Evolutionary conservation across 106 monocot genomes (phyloP), one percentile per base, ranked within the genome.

Genomic region (Platanthera zijinensis): DNA sequence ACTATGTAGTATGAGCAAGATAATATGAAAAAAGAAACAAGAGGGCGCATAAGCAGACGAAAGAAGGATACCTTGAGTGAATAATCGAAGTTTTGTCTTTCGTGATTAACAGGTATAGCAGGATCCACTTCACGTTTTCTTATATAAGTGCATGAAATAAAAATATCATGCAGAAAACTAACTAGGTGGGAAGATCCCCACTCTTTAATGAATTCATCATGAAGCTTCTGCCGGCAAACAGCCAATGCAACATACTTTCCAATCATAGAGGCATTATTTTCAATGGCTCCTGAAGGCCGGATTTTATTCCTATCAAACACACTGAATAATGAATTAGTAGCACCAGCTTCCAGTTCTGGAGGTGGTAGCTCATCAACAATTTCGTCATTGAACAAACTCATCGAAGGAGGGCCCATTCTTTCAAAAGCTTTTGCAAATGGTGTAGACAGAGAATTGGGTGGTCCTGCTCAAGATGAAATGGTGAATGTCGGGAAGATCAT

Each of bases 161-260:
- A 76, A 52, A 76, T 76, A 18, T 80, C 81, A 11, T 78, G 59
- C 74, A 93, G 62, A 66, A 66, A 22, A 81, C 74, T 79, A 69
- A 64, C 69, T 76, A 86, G 61, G 22, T 79, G 54, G 75, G 77
- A 72, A 53, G 75, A 46, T 78, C 39, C 76, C 75, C 84, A 87
- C 51, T 82, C 87, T 80, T 78, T 80, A 66, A 97, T 74, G 79
- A 91, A 83, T 80, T 88, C 84, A 47, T 89, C 83, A 84, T 91
- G 89, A 30, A 97, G 63, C 80, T 82, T 89, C 77, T 97, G 91
- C 25, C 96, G 74, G 39, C 76, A 91, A 79, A 97, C 22, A 62
- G 96, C 89, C 79, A 94, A 46, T 17, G 78, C 80, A 71, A 94
- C 81, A 86, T 80, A 85, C 79, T 82, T 77, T 62, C 59, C 59